phyloP scores from a whole-genome alignment of 257 asterid species.

The Schizonepeta tenuifolia region DNA sequence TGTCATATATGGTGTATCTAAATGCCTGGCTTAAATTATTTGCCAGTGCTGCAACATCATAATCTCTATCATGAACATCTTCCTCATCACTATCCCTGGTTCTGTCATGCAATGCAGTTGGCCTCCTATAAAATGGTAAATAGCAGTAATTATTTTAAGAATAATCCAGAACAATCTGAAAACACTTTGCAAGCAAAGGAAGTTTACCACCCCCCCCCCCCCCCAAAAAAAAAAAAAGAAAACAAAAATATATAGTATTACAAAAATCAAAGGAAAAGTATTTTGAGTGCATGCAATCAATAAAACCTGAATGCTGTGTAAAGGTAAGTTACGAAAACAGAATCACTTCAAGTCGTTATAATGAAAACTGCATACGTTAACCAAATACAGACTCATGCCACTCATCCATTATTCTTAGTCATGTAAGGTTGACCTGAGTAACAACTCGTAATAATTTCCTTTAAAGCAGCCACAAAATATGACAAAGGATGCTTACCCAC shows the following conservation, averaged over 20 bases:
- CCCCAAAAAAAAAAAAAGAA: too few relatives aligned
- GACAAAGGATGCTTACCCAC: conserved; percentile 69
- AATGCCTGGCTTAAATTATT: conserved; percentile 93
- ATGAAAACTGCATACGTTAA: neutral
- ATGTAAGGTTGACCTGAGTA: conserved; percentile 20
- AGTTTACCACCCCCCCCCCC: too few relatives aligned
- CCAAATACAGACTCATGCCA: too few relatives aligned
- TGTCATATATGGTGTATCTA: conserved; percentile 81
- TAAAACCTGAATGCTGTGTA: neutral
- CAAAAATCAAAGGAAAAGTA: neutral
- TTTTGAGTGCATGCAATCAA: neutral
- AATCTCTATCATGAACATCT: conserved; percentile 86
- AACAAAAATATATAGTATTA: too few relatives aligned
- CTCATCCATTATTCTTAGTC: neutral
- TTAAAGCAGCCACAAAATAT: conserved; percentile 15
- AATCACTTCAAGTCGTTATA: neutral
- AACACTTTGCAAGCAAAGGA: neutral
- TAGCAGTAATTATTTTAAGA: conserved; percentile 22
- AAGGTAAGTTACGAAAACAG: neutral
- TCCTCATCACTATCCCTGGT: conserved; percentile 95
- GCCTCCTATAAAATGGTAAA: conserved; percentile 71
- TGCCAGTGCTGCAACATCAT: conserved; percentile 90
- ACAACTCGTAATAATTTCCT: neutral
- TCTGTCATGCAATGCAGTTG: conserved; percentile 87
- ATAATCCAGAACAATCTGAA: conserved; percentile 23